A percentile compares a stretch with the other conserved stretches of the same genome.
Evolutionary conservation across 192 early-diverging fungal species (phyloP).

Genomic region (Umbelopsis vinacea): DNA sequence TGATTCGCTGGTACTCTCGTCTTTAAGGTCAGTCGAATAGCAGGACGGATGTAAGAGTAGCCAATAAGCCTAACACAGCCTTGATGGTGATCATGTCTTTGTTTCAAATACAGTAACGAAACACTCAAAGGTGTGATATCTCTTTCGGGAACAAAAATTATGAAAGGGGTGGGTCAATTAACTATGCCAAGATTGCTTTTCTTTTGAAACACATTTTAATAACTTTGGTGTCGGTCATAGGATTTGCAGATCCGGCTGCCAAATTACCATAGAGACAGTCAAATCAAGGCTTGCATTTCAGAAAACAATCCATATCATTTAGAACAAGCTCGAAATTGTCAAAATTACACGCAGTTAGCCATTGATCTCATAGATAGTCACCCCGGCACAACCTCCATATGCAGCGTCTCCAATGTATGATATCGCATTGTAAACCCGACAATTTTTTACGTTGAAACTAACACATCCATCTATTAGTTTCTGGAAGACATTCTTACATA

Average conservation of each 20-base stretch:
- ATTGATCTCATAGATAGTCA: constrained; percentile 14
- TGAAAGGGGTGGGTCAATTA: constrained; percentile 27
- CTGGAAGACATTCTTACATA: constrained; percentile 29
- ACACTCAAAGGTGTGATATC: constrained; percentile 38
- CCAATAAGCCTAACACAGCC: too few species aligned
- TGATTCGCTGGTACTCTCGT: constrained; percentile 34
- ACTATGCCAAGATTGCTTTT: neutral
- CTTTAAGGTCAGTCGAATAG: constrained; percentile 26
- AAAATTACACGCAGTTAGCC: constrained; percentile 37
- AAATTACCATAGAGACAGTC: constrained; percentile 27
- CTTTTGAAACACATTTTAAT: neutral
- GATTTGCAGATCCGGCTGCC: constrained; percentile 38
- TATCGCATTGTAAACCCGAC: neutral
- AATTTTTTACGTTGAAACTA: neutral
- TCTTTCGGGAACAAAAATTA: constrained; percentile 28
- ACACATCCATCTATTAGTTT: constrained; percentile 16
- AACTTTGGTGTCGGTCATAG: neutral
- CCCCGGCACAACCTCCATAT: neutral
- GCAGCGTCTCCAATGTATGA: constrained; percentile 3
- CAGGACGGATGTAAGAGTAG: too few species aligned
- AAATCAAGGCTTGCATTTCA: constrained; percentile 28
- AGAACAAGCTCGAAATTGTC: constrained; percentile 38
- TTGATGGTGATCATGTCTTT: neutral
- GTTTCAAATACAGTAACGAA: constrained; percentile 29
- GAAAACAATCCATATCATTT: constrained; percentile 33